Base-by-base conservation (phyloP, 495 filamentous ascomycete species). In the Aspergillus asperescens region DNA sequence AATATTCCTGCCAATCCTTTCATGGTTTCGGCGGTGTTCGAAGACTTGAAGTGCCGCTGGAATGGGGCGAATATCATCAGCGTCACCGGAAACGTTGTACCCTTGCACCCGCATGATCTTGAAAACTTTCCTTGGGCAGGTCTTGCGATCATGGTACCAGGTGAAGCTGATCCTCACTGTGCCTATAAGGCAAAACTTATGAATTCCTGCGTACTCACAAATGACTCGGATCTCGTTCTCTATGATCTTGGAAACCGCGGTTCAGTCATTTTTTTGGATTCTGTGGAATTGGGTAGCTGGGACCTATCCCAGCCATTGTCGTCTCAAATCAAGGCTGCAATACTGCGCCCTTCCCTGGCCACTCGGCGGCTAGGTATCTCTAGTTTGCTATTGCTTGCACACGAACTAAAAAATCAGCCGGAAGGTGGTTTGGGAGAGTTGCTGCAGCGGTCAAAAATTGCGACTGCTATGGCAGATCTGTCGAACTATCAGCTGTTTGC, bases 201-300 rank as follows among this genome's bases (percentile, higher is more conserved):
- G 40, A 80, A 77, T 3, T 75, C 76, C 0, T 67, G 71, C 3
- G 62, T 88, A 22, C 58, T 91, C 9, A 88, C 86, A 7, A 78
- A 75, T 20, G 87, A 91, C 58, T 90, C 87, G 0, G 87, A 91
- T 57, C 71, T 90, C n/a, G 69, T 89, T 18, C 72, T 88, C 0
- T 76, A 88, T 58, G 76, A 87, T 41, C 70, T 88, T 4, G 86
- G 84, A 2, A 22, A 56, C 0, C 34, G 73, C 16, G 81, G 85
- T 2, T 66, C 70, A 5, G 81, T 89, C 1, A 62, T 81, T 4
- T 81, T 87, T 57, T 68, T 89, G 19, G 65, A 73, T 43, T 81
- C 82, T 5, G 51, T 71, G 50, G 66, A 61, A 56, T 60, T 67
- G 9, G 48, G 31, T 20, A 38, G 53, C 35, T 54, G 35, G 19